Evolutionary conservation across 441 rosid genomes (phyloP).

Genomic region (Euphorbia corollata): DNA sequence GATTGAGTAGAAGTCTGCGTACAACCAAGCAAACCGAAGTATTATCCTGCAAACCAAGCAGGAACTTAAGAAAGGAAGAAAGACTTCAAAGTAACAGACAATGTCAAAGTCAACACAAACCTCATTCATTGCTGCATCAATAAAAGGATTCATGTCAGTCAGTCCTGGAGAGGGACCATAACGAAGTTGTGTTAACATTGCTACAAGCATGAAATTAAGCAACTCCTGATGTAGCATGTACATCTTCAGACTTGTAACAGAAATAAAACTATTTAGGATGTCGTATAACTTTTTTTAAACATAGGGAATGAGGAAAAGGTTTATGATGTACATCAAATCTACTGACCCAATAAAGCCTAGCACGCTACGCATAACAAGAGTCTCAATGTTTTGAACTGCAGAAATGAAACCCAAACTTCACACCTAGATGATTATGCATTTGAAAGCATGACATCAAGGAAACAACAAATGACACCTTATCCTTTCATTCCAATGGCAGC

Average conservation of each 20-base stretch:
- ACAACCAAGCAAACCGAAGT: conserved; percentile 63
- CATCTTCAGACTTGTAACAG: conserved; percentile 55
- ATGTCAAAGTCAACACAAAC: conserved; percentile 29
- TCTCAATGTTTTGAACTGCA: conserved; percentile 73
- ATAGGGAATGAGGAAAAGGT: background rate
- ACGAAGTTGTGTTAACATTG: conserved; percentile 92
- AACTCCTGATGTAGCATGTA: conserved; percentile 82
- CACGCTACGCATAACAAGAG: conserved; percentile 67
- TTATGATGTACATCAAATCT: conserved; percentile 63
- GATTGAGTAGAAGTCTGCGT: conserved; percentile 60
- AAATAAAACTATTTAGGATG: conserved; percentile 33
- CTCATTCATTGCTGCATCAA: conserved; percentile 91
- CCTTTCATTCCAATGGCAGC: too few relatives aligned
- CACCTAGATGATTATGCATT: conserved; percentile 2
- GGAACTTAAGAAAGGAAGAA: background rate
- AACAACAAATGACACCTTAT: too few relatives aligned
- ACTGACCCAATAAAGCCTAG: conserved; percentile 62
- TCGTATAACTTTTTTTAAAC: conserved; percentile 15
- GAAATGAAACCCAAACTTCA: conserved; percentile 22
- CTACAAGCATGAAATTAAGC: conserved; percentile 75
- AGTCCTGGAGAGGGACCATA: conserved; percentile 74
- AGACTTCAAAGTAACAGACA: conserved; percentile 11
- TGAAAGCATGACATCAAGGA: background rate
- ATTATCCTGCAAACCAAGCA: conserved; percentile 51
- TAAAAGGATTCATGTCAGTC: conserved; percentile 67